Evolutionary conservation across 495 filamentous ascomycete genomes (phyloP), one percentile per base, ranked within the genome.

Genomic region (Penicillium maclennaniae): DNA sequence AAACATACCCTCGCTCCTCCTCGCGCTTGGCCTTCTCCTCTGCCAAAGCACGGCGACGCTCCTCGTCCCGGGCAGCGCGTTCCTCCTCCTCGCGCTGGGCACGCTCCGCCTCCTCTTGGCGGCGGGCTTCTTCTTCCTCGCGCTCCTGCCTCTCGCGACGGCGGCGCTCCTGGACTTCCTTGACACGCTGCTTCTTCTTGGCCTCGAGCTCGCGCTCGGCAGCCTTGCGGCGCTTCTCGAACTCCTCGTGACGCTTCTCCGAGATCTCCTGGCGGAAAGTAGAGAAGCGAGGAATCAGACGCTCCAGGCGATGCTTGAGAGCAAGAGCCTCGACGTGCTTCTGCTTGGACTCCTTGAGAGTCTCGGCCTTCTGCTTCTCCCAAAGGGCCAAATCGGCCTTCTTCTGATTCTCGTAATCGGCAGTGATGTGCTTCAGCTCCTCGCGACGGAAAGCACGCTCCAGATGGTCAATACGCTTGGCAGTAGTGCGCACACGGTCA

Each of bases 401-500:
- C 66, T 87, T 86, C 76, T 98, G 93, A 42, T 74, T 74, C 52
- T 87, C 91, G 55, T 92, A 95, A 65, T 98, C 95, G 48, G 87
- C 82, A 45, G 85, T 75, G 45, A 98, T 77, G 68, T 96, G 89
- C 81, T 96, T 96, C 60, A 88, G 70, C 68, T 98, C 93, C 70
- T 97, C 95, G 59, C 89, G 87, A 60, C 95, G 83, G 80, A 93
- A 92, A 21, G 93, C 95, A 73, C 93, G 89, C 79, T 98, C 93
- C 60, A 98, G 78, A 73, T 98, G 93, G 69, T 98, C 93, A 66
- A 97, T 91, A 55, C 93, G 86, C 82, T 96, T 97, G 67, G 87
- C 88, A 44, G 92, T 96, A 56, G 92, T 81, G 55, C 91, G 86
- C 41, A 97, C 79, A 63, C 88, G 91, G 69, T 97, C 92, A 41